Conservation (phyloP, 768 basidiomycete species). For the Naganishia kalamii region DNA sequence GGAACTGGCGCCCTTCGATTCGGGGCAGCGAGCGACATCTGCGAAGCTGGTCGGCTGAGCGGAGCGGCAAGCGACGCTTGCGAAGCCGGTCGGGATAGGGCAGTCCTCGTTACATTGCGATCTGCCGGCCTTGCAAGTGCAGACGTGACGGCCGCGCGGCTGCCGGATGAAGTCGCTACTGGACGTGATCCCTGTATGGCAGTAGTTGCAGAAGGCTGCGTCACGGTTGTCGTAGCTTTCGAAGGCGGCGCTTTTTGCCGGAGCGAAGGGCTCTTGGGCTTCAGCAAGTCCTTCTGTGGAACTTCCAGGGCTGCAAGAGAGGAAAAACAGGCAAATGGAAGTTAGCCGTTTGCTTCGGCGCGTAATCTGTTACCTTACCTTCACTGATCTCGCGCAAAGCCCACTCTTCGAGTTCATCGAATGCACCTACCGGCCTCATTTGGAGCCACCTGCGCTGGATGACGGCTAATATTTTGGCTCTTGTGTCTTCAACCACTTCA, state of each 20-base stretch:
- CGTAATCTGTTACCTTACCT: constrained; percentile 52
- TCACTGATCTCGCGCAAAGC: constrained; percentile 79
- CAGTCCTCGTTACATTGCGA: no score
- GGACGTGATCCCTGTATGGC: not conserved
- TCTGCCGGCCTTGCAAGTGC: no score
- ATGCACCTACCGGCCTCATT: constrained; percentile 69
- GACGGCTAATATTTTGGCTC: constrained; percentile 62
- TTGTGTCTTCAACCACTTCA: constrained; percentile 64
- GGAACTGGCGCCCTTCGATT: no score
- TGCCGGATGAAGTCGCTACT: no score
- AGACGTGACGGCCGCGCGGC: no score
- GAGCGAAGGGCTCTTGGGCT: not conserved
- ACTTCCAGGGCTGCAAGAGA: not conserved
- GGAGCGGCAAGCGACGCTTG: no score
- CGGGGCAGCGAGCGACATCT: no score
- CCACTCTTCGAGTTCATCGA: constrained; percentile 77
- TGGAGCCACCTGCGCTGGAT: constrained; percentile 71
- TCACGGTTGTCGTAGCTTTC: not conserved
- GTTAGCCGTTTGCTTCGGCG: not conserved
- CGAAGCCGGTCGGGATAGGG: no score
- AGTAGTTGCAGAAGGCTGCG: not conserved
- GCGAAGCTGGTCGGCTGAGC: no score
- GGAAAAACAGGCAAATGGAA: not conserved
- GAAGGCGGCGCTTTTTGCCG: not conserved
- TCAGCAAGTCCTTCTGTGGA: not conserved